Conservation (phyloP, 257 asterid species). For the Solanum piurae region DNA sequence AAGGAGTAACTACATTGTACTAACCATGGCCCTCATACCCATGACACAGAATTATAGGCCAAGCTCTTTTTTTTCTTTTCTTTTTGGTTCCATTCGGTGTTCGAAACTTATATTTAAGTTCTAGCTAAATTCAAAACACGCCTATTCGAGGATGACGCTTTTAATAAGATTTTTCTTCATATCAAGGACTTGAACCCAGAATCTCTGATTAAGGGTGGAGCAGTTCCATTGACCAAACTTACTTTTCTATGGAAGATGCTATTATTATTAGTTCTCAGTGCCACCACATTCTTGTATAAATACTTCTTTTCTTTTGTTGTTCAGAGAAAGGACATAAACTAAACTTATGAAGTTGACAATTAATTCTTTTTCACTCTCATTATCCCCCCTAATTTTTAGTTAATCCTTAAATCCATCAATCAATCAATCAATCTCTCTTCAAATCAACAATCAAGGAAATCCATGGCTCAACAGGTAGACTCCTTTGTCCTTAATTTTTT, state of each 20-base stretch:
- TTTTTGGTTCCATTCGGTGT: no score
- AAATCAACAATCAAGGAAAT: background rate
- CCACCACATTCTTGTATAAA: background rate
- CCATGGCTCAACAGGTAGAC: conserved; percentile 41
- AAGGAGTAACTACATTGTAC: background rate
- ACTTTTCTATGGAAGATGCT: background rate
- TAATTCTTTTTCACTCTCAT: background rate
- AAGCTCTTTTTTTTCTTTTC: background rate
- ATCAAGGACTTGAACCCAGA: accelerated
- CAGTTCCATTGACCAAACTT: background rate
- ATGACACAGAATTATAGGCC: background rate
- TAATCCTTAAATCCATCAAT: background rate
- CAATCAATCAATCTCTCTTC: background rate
- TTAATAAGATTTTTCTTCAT: no score
- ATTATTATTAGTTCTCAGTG: background rate
- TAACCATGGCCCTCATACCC: background rate
- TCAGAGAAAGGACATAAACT: background rate
- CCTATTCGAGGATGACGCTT: no score
- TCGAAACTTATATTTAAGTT: accelerated
- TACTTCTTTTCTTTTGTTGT: background rate
- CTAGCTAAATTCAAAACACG: no score
- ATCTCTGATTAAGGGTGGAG: background rate
- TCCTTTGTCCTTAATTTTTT: background rate
- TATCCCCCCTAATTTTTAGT: background rate
- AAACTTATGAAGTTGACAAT: conserved; percentile 2